Evolutionary conservation across 352 stramenopile genomes (phyloP), one percentile per base, ranked within the genome.

Genomic region (Albugo candida): DNA sequence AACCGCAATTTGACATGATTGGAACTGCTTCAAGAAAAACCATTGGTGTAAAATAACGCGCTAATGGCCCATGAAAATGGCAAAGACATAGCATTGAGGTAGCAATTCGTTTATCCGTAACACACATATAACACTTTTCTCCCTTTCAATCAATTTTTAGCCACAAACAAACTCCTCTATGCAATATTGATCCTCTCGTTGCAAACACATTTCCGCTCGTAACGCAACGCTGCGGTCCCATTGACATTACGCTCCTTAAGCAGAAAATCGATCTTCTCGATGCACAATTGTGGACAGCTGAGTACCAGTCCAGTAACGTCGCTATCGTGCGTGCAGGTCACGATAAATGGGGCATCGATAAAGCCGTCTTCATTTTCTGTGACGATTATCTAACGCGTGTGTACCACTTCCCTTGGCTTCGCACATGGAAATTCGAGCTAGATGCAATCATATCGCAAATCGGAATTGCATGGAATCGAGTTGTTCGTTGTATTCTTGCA

Each of bases 321-420:
- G 66, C 67, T 6, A 80, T 99, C 17, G 82, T 75, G 20, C 81
- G 94, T 43, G 83, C 94, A 13, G 92, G 84, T 19, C 95, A 99
- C 65, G 95, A 99, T 72, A 74, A 66, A 37, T 98, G 94, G 92
- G 95, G 95, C 47, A 97, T 99, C 52, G 82, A 85, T 60, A 98
- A 98, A 61, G 93, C 97, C 52, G 83, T 97, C 11, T 92, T 98
- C 49, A 70, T 98, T 40, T 99, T 97, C 70, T 97, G 86, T 55
- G 95, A 99, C 70, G 95, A 99, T 68, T 98, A 98, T 61, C 68
- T 98, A 35, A 80, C 88, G 54, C 78, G 76, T 19, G 82, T 97
- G 24, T 98, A 96, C 63, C 81, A 81, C 17, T 85, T 98, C 42
- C 95, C 95, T 13, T 98, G 84, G 78, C 96, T 87, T 56, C 67